These are phyloP conservation scores for Apophysomyces variabilis DNA, from an alignment of 371 early-diverging fungal genomes.

Conservation along the genomic window DNA sequence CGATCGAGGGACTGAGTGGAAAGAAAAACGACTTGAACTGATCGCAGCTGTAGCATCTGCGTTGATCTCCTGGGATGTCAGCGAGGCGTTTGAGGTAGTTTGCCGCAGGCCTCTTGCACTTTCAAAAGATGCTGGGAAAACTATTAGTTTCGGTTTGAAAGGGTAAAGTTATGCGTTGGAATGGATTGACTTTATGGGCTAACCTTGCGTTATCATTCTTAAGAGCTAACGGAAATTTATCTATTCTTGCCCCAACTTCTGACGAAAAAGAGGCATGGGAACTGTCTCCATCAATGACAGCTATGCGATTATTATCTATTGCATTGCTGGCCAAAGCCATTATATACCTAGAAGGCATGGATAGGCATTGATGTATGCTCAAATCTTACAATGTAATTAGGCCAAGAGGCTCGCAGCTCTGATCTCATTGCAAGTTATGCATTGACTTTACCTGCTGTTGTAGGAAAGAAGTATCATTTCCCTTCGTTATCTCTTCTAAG, in stretches of 20 bases:
- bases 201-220: neutral
- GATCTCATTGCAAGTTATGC: conserved; percentile 57
- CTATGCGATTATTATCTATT: conserved; percentile 61
- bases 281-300: conserved; percentile 66
- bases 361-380: conserved; percentile 19
- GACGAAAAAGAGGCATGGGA: conserved; percentile 57
- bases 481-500: conserved; percentile 79
- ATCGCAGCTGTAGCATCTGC: conserved; percentile 52
- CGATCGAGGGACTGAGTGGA: conserved; percentile 18
- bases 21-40: conserved; percentile 29
- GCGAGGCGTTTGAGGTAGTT: conserved; percentile 44
- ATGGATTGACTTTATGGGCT: neutral
- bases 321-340: conserved; percentile 60
- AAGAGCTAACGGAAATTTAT: conserved; percentile 60
- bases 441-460: conserved; percentile 54
- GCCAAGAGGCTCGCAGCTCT: conserved; percentile 52
- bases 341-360: conserved; percentile 37
- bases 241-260: conserved; percentile 53
- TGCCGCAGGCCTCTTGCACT: conserved; percentile 34
- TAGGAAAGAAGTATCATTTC: conserved; percentile 57
- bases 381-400: conserved; percentile 19
- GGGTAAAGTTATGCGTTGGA: conserved; percentile 48
- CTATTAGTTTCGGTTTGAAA: conserved; percentile 60
- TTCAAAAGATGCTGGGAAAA: conserved; percentile 24
- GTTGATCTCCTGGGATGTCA: conserved; percentile 59